phyloP scores from a whole-genome alignment of 345 rosid genomes.

The Pugionium dolabratum region DNA sequence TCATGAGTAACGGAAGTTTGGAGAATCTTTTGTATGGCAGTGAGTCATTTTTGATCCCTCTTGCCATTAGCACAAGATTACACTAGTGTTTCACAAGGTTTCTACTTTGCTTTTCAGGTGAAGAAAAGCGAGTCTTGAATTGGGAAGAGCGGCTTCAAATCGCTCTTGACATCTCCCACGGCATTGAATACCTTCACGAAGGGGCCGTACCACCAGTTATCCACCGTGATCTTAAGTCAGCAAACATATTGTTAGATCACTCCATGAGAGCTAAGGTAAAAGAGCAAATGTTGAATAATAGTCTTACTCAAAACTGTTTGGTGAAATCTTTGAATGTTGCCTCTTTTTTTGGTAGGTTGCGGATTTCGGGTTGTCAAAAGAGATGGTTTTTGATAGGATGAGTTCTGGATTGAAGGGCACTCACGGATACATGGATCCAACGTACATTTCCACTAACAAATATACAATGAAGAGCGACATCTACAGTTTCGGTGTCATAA shows the following conservation, averaged over 20 bases:
- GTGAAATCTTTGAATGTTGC: background rate
- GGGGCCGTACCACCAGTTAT: conserved; percentile 97
- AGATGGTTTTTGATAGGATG: conserved; percentile 73
- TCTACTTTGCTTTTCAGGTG: conserved; percentile 44
- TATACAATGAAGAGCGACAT: conserved; percentile 89
- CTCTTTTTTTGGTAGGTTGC: conserved; percentile 60
- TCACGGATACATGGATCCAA: conserved; percentile 91
- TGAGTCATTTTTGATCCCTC: conserved; percentile 43
- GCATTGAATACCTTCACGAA: conserved; percentile 92
- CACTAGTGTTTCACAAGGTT: conserved; percentile 14
- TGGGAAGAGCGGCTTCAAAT: conserved; percentile 91
- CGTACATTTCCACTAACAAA: conserved; percentile 74
- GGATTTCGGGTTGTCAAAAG: conserved; percentile 93
- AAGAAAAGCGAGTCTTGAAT: conserved; percentile 48
- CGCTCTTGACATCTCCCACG: conserved; percentile 88
- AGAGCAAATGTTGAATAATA: background rate
- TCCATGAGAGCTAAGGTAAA: conserved; percentile 92
- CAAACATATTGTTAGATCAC: conserved; percentile 80
- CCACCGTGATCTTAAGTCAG: conserved; percentile 95
- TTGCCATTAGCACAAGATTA: background rate
- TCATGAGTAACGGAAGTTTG: conserved; percentile 96
- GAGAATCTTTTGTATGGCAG: conserved; percentile 68
- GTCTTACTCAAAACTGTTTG: conserved; percentile 2
- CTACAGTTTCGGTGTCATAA: conserved; percentile 87
- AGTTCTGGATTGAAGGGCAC: conserved; percentile 88